Evolutionary conservation across 371 early-diverging fungal genomes (phyloP), one percentile per base, ranked within the genome.

Genomic region (Syncephalis plumigaleata): DNA sequence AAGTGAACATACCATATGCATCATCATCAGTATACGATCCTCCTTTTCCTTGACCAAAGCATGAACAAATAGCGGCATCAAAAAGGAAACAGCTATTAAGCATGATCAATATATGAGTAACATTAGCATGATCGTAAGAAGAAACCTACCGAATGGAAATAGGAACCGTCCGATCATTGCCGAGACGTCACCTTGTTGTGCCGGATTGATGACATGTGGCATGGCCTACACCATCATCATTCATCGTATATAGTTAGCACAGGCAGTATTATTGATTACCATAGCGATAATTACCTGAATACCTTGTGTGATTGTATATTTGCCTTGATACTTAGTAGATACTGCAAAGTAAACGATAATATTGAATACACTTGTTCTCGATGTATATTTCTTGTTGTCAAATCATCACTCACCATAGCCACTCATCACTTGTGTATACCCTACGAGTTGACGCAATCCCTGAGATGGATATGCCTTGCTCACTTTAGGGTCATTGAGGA

Each of bases 71-170:
- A 79, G 76, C 7, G 82, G 81, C 24, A 84, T 49, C 55, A 84
- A 51, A 61, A 84, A 84, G 7, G 71, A 67, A 11, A 84, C 65
- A 9, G 77, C 84, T 47, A 80, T 82, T 18, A 83, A 83, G 56
- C 68, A 83, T 44, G 78, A 44, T 39, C 72, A 64, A n/a, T 69
- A 40, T 8, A 80, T 81, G 45, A 81, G 55, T 11, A 73, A 20
- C 2, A 66, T 60, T 9, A 67, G 71, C 44, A 40, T 40, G 5
- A 21, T 16, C 21, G n/a, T 40, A 7, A 21, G 8, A 4, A 21
- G n/a, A 4, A 40, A 4, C 40, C 16, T 18, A 18, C 21, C 18
- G 15, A 21, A 21, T 21, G 21, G 16, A 40, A 40, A 16, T 40
- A 16, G 40, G n/a, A 40, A 40, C 4, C 40, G 18, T 4, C 21